A percentile compares a stretch with the other conserved stretches of the same genome.
Conservation (phyloP, 306 rosid species). For the Elaeagnus macrophylla region DNA sequence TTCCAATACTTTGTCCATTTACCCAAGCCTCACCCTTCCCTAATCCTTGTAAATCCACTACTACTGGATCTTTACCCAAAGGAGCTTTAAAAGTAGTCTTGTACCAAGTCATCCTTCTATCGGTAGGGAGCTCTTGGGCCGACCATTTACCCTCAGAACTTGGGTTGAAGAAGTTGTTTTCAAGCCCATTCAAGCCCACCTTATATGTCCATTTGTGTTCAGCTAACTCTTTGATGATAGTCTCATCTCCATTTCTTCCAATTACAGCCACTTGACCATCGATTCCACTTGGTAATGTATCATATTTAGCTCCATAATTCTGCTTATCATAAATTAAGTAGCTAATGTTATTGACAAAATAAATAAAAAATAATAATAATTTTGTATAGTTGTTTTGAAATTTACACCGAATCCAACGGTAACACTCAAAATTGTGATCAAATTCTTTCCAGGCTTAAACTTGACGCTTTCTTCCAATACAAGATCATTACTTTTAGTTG, state of each 20-base stretch:
- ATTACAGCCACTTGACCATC: slow-evolving; percentile 30
- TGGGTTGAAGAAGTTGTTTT: background rate
- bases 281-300: slow-evolving; percentile 29
- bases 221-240: slow-evolving; percentile 30
- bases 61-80: slow-evolving; percentile 22
- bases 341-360: too few relatives aligned
- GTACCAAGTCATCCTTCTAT: background rate
- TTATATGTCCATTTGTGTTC: slow-evolving; percentile 23
- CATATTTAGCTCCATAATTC: slow-evolving; percentile 39
- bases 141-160: background rate
- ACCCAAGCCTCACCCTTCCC: slow-evolving; percentile 39
- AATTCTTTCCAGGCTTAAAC: slow-evolving; percentile 31
- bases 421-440: slow-evolving; percentile 39
- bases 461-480: slow-evolving; percentile 25
- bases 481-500: slow-evolving; percentile 19
- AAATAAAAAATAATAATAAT: background rate
- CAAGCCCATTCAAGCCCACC: slow-evolving; percentile 16
- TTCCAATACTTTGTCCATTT: slow-evolving; percentile 34
- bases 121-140: background rate
- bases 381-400: background rate
- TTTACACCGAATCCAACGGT: slow-evolving; percentile 26
- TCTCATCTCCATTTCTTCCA: slow-evolving; percentile 33
- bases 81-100: slow-evolving; percentile 16
- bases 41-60: slow-evolving; percentile 25
- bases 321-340: background rate